These are phyloP conservation scores for Podospora fimiseda DNA, from an alignment of 495 filamentous ascomycete genomes.

Conservation along the genomic window DNA sequence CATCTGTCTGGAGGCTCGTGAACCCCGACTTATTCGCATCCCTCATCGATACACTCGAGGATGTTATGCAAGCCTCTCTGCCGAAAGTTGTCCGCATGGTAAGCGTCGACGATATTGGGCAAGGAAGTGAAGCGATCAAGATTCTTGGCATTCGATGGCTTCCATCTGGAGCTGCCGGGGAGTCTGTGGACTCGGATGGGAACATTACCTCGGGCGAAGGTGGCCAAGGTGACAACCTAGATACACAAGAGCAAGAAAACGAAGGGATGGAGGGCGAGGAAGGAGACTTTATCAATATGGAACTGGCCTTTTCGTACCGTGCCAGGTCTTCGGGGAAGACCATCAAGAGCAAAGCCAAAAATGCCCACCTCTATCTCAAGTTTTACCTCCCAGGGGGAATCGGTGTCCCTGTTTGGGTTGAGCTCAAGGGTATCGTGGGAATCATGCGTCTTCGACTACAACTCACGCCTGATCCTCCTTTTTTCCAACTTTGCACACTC, in stretches of 20 bases:
- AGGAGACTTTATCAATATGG: slow-evolving; percentile 66
- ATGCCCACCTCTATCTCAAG: slow-evolving; percentile 61
- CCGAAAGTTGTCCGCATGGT: slow-evolving; percentile 61
- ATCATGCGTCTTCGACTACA: slow-evolving; percentile 60
- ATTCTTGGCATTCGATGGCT: slow-evolving; percentile 62
- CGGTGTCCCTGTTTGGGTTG: slow-evolving; percentile 64
- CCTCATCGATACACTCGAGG: slow-evolving; percentile 59
- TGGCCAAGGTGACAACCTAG: slow-evolving; percentile 33
- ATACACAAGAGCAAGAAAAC: slow-evolving; percentile 39
- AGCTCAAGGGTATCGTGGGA: slow-evolving; percentile 59
- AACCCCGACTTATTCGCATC: slow-evolving; percentile 64
- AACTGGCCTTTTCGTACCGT: slow-evolving; percentile 64
- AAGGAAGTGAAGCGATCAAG: slow-evolving; percentile 58
- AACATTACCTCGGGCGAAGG: slow-evolving; percentile 31
- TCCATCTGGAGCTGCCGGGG: slow-evolving; percentile 55
- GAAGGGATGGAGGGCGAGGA: slow-evolving; percentile 69
- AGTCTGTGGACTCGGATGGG: slow-evolving; percentile 51
- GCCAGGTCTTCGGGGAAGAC: slow-evolving; percentile 49
- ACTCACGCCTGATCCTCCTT: slow-evolving; percentile 64
- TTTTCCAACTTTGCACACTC: slow-evolving; percentile 61
- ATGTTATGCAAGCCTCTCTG: slow-evolving; percentile 65
- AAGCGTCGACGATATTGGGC: slow-evolving; percentile 61
- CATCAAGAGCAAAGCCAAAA: slow-evolving; percentile 55
- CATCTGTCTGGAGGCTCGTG: slow-evolving; percentile 60
- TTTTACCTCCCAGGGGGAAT: slow-evolving; percentile 59